A percentile compares a stretch with the other conserved stretches of the same genome.
phyloP scores from a whole-genome alignment of 768 basidiomycete genomes.

The Ephemerocybe angulata region DNA sequence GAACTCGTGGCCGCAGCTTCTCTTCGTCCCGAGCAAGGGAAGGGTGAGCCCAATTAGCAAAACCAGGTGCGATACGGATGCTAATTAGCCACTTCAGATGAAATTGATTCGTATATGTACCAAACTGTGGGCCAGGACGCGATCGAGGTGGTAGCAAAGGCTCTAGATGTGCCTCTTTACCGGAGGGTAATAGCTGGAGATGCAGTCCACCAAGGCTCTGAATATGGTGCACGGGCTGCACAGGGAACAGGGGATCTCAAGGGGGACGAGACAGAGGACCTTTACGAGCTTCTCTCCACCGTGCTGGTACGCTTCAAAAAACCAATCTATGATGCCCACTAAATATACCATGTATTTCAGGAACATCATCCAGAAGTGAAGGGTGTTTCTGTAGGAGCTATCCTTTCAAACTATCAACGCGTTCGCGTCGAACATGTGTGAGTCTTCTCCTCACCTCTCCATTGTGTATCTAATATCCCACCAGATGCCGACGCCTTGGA shows the following conservation, averaged over 20 bases:
- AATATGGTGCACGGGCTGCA: constrained; percentile 76
- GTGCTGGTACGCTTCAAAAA: constrained; percentile 61
- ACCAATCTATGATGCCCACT: background rate
- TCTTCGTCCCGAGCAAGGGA: constrained; percentile 76
- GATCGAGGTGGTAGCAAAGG: constrained; percentile 78
- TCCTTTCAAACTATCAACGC: constrained; percentile 95
- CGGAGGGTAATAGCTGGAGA: constrained; percentile 75
- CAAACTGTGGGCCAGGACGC: constrained; percentile 99
- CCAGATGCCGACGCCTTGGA: constrained; percentile 75
- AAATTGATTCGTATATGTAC: constrained; percentile 97
- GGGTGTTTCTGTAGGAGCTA: constrained; percentile 93
- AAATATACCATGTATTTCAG: background rate
- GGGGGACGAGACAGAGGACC: constrained; percentile 97
- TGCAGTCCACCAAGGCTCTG: constrained; percentile 75
- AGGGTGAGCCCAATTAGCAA: constrained; percentile 50
- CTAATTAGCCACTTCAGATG: constrained; percentile 53
- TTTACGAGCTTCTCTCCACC: constrained; percentile 62
- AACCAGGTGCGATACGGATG: background rate
- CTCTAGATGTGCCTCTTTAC: constrained; percentile 84
- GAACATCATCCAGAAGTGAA: constrained; percentile 67
- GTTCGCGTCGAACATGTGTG: constrained; percentile 98
- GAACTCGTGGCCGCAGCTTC: constrained; percentile 86
- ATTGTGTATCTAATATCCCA: background rate
- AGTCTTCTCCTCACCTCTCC: constrained; percentile 23
- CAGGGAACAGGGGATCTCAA: constrained; percentile 42